Conservation (phyloP, 768 basidiomycete genomes). For the Mycena latifolia region DNA sequence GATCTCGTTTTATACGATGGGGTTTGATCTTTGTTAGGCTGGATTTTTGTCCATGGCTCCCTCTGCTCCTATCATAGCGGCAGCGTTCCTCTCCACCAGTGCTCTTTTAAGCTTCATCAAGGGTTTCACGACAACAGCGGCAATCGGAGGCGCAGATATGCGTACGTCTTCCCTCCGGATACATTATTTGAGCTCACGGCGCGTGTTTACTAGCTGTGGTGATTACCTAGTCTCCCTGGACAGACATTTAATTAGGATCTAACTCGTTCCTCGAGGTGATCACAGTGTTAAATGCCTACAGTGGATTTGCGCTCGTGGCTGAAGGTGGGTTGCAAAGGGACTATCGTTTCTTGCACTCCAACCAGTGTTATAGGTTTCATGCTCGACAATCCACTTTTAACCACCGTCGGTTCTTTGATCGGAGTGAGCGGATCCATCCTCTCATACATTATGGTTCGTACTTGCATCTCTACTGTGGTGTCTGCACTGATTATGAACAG, state of each 20-base stretch:
- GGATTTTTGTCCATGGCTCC: conserved; percentile 82
- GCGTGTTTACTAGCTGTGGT: conserved; percentile 74
- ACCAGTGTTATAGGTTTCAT: conserved; percentile 71
- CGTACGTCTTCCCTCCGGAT: conserved; percentile 56
- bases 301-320: conserved; percentile 89
- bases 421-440: conserved; percentile 93
- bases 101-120: conserved; percentile 85
- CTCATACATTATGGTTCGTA: conserved; percentile 89
- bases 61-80: conserved; percentile 78
- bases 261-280: no score
- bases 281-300: conserved; percentile 33
- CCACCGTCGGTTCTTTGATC: conserved; percentile 88
- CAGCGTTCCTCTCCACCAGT: conserved; percentile 81
- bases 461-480: neutral
- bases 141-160: conserved; percentile 96
- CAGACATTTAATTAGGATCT: no score
- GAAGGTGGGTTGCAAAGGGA: conserved; percentile 64
- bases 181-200: conserved; percentile 24
- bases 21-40: conserved; percentile 43
- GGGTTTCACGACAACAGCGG: conserved; percentile 89
- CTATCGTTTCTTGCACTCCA: neutral
- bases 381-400: conserved; percentile 88
- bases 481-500: conserved; percentile 50
- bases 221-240: no score
- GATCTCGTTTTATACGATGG: neutral